Evolutionary conservation across 768 basidiomycete genomes (phyloP), one percentile per base, ranked within the genome.

Genomic region (Gelatoporia subvermispora): DNA sequence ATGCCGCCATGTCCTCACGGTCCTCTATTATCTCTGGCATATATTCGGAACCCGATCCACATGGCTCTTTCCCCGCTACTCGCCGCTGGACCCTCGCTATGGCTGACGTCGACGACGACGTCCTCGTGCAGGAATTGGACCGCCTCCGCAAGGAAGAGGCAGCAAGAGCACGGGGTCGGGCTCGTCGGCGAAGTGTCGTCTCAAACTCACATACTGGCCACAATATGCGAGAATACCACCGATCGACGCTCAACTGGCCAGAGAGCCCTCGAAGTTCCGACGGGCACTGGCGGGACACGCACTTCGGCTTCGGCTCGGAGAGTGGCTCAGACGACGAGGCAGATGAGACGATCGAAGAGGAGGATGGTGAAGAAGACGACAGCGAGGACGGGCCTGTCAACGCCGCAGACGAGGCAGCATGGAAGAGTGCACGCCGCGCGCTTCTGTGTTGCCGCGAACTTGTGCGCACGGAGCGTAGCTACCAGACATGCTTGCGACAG

Each of bases 371-470:
- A 34, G 49, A 51, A n/a, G 45, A 17, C 9, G 45, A 48, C 13
- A 50, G 49, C 34, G 60, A 54, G 21, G 54, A 34, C 20, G 42
- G 51, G 37, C 28, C 28, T 5, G 28, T 31, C 7, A 13, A 31
- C 28, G 7, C 28, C 5, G 28, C 28, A 13, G 55, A 62, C 48
- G 64, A 63, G 37, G 56, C 59, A 36, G 57, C 61, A 21, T 74
- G 73, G 73, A 60, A 58, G 49, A 56, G 57, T 13, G 73, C 70
- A 18, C 61, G 72, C 36, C 68, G 65, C 24, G 68, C 73, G 2
- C 55, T 77, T 41, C 59, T 76, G 18, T 69, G 70, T 58, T 68
- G 74, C 28, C 68, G 77, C n/a, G 76, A 77, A 56, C 68, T 77
- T 40, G 57, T 78, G 21, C 64, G 69, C 22, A 77, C 75, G 5